These are phyloP conservation scores for Dioscorea dumetorum DNA, from an alignment of 106 monocot species.

Conservation along the genomic window DNA sequence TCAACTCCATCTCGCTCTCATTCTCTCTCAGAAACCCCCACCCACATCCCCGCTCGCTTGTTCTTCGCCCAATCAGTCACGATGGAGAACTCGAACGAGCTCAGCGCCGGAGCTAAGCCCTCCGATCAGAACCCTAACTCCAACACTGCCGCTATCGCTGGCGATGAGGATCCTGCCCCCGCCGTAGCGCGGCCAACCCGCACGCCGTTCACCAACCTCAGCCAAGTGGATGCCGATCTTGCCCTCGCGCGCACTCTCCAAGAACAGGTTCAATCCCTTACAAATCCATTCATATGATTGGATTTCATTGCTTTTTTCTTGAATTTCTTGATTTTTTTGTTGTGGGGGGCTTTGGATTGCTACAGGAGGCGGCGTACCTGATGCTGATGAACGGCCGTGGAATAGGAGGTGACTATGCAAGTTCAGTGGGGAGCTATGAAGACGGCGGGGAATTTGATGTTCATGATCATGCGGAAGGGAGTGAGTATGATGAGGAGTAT, in stretches of 20 bases:
- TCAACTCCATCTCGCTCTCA: too few species aligned
- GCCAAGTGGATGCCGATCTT: conserved; percentile 94
- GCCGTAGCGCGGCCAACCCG: conserved; percentile 20
- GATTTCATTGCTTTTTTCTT: neutral
- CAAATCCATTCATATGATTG: neutral
- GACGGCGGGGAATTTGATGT: too few species aligned
- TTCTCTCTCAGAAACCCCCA: neutral
- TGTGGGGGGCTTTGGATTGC: neutral
- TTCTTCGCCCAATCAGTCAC: too few species aligned
- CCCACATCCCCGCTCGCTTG: neutral
- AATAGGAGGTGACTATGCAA: conserved; percentile 12
- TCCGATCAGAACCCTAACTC: neutral
- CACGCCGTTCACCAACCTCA: conserved; percentile 74
- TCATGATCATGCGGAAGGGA: conserved; percentile 10
- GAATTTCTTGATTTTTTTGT: conserved; percentile 1
- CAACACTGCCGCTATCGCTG: neutral
- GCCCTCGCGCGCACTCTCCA: conserved; percentile 87
- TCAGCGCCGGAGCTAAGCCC: neutral
- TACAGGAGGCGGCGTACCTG: conserved; percentile 94
- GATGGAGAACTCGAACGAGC: too few species aligned
- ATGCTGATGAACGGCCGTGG: conserved; percentile 57
- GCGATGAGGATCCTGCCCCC: conserved; percentile 1
- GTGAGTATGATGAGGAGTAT: conserved; percentile 45
- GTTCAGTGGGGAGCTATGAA: conserved; percentile 12
- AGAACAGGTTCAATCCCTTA: conserved; percentile 52